Evolutionary conservation across 2,329 filamentous ascomycete genomes (phyloP).

Genomic region (Exophiala phaeomuriformis): DNA sequence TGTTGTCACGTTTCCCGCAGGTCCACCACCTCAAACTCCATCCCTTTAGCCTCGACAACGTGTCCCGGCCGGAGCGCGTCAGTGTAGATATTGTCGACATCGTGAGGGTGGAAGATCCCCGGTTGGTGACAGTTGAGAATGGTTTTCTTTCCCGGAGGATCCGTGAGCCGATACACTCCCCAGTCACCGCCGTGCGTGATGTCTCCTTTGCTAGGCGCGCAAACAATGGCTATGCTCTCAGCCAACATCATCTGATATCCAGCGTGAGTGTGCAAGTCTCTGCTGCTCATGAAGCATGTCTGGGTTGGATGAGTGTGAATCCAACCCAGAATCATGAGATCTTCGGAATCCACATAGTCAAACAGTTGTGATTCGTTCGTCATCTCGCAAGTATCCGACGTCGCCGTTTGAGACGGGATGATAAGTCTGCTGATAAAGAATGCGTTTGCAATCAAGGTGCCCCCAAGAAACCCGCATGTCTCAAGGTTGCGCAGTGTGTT

Average conservation of each 20-base stretch:
- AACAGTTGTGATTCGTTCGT: conserved; percentile 78
- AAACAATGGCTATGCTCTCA: conserved; percentile 95
- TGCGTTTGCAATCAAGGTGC: conserved; percentile 83
- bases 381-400: conserved; percentile 90
- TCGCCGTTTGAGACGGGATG: conserved; percentile 84
- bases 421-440: conserved; percentile 83
- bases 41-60: conserved; percentile 59
- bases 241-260: conserved; percentile 95
- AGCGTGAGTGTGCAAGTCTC: conserved; percentile 87
- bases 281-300: conserved; percentile 94
- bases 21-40: conserved; percentile 63
- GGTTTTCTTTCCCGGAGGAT: conserved; percentile 82
- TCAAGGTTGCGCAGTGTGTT: conserved; percentile 82
- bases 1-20: conserved; percentile 36
- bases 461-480: conserved; percentile 91
- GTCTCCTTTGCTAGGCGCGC: conserved; percentile 64
- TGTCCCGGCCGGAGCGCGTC: conserved; percentile 64
- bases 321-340: conserved; percentile 85
- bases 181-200: conserved; percentile 50
- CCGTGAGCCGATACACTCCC: conserved; percentile 86
- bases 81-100: conserved; percentile 66
- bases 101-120: conserved; percentile 77
- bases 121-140: conserved; percentile 70
- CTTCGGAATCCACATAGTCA: conserved; percentile 71
- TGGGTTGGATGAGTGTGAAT: conserved; percentile 97